A percentile compares a stretch with the other conserved stretches of the same genome.
These are phyloP conservation scores for Populus hybrid DNA, from an alignment of 441 rosid species.

Conservation along the genomic window DNA sequence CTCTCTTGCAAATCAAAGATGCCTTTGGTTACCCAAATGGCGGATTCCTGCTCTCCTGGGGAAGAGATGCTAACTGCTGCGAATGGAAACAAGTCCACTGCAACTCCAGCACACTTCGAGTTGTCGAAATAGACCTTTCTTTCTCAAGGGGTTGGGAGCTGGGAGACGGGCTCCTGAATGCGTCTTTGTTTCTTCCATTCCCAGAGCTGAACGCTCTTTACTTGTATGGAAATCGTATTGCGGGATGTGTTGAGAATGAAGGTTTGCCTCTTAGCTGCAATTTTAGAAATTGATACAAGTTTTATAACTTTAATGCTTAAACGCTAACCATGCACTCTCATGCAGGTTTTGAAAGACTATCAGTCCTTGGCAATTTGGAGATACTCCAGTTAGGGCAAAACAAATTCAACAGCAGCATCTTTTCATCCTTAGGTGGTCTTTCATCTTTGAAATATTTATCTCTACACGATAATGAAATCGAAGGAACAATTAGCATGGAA, in stretches of 20 bases:
- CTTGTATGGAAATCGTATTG: not conserved
- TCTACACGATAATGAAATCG: not conserved
- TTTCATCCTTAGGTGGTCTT: conserved; percentile 19
- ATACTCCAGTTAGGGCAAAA: not conserved
- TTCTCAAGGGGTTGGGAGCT: not conserved
- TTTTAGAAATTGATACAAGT: not conserved
- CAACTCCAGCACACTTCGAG: not conserved
- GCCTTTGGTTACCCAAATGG: not conserved
- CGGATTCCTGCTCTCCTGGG: not conserved
- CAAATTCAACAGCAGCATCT: conserved; percentile 6
- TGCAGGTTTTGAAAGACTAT: conserved; percentile 6
- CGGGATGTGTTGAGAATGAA: conserved; percentile 6
- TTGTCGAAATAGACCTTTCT: not conserved
- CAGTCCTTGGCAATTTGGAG: not conserved
- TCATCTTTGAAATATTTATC: conserved; percentile 10
- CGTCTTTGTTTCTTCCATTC: conserved; percentile 21
- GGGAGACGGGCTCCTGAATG: conserved; percentile 1
- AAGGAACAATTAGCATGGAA: not conserved
- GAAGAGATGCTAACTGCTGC: not conserved
- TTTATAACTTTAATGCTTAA: too few relatives aligned
- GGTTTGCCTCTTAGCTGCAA: conserved; percentile 7
- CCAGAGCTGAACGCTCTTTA: not conserved
- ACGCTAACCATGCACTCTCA: not conserved
- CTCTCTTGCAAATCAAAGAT: not conserved
- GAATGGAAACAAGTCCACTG: not conserved